phyloP scores from a whole-genome alignment of 1,284 basidiomycete species.

The Irpex rosettiformis region DNA sequence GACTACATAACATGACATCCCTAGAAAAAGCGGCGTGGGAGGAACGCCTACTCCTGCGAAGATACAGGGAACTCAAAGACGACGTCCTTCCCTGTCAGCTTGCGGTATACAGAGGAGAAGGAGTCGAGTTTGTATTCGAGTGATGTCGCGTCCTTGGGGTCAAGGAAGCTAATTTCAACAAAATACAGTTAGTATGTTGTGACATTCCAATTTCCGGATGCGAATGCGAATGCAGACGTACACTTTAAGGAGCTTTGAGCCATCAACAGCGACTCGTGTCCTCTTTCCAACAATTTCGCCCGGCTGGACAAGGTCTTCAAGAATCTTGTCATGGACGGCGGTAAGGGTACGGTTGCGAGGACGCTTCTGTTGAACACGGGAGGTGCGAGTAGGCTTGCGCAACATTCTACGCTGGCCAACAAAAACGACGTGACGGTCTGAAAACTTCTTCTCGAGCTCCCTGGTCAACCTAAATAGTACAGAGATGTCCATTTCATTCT shows the following conservation, averaged over 20 bases:
- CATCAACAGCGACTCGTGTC: conserved; percentile 87
- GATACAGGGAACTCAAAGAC: conserved; percentile 84
- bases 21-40: conserved; percentile 15
- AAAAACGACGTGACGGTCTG: conserved; percentile 98
- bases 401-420: conserved; percentile 98
- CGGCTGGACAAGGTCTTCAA: conserved; percentile 99
- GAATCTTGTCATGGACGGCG: conserved; percentile 95
- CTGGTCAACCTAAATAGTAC: conserved; percentile 79
- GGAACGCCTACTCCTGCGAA: conserved; percentile 52
- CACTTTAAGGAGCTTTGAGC: conserved; percentile 94
- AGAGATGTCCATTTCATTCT: not conserved
- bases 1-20: conserved; percentile 30
- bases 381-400: conserved; percentile 94
- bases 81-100: conserved; percentile 93
- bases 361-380: conserved; percentile 92
- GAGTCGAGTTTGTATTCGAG: conserved; percentile 99
- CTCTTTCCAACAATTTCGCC: conserved; percentile 99
- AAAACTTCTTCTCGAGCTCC: conserved; percentile 99
- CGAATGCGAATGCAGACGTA: conserved; percentile 43
- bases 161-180: conserved; percentile 75
- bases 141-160: conserved; percentile 97
- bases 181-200: conserved; percentile 14
- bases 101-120: conserved; percentile 93
- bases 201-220: not conserved
- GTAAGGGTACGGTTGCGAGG: conserved; percentile 97